A percentile compares a stretch with the other conserved stretches of the same genome.
Conservation (phyloP, 164 flowering plant species). For the Paratinospora sagittata region DNA sequence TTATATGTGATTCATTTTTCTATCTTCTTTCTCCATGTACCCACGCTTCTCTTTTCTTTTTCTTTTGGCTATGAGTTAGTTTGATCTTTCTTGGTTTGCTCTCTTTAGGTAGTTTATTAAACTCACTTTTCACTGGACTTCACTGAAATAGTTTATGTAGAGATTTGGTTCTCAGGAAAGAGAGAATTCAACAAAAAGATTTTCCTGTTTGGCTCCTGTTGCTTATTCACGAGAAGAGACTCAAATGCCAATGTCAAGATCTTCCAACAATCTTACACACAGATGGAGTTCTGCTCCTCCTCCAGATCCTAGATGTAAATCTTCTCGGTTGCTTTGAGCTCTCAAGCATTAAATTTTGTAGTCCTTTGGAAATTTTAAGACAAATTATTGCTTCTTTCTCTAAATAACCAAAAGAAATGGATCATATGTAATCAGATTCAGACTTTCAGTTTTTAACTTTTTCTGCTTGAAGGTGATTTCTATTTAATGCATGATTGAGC, state of each 20-base stretch:
- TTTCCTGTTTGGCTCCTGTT: constrained; percentile 42
- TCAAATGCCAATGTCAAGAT: constrained; percentile 54
- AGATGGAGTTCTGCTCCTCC: constrained; percentile 57
- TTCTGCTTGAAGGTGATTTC: not conserved
- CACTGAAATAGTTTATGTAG: constrained; percentile 31
- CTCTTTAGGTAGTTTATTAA: not conserved
- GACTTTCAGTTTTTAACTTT: not conserved
- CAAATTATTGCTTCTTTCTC: not conserved
- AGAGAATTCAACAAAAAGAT: constrained; percentile 55
- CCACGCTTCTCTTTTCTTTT: no score
- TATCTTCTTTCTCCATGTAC: no score
- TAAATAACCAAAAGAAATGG: not conserved
- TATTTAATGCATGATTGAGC: not conserved
- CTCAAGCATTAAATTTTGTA: not conserved
- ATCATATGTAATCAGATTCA: not conserved
- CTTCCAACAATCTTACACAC: constrained; percentile 50
- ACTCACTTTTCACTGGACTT: not conserved
- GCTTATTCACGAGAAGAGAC: constrained; percentile 53
- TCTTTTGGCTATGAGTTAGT: not conserved
- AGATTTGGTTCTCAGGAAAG: constrained; percentile 81
- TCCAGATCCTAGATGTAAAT: constrained; percentile 57
- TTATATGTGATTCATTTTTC: no score
- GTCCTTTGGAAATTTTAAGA: not conserved
- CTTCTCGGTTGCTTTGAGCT: not conserved
- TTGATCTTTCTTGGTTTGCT: not conserved